phyloP scores from a whole-genome alignment of 1,284 basidiomycete species.

The Mycosarcoma maydis region DNA sequence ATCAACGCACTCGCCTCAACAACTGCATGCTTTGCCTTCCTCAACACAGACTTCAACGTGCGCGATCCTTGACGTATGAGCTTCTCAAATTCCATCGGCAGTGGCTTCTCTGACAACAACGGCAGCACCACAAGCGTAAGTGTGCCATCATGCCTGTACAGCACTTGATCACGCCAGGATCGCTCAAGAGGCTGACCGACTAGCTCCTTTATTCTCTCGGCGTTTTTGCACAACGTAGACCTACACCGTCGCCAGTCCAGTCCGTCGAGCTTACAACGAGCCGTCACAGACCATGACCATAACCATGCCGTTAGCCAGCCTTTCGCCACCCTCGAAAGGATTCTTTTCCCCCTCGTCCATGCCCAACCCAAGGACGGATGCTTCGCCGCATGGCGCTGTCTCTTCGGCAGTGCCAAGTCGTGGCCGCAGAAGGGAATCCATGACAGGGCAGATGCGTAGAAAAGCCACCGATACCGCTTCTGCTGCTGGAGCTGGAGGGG shows the following conservation, averaged over 20 bases:
- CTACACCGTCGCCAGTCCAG: conserved; percentile 23
- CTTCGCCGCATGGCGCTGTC: conserved; percentile 17
- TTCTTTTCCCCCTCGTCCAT: conserved; percentile 46
- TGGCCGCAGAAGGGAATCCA: conserved; percentile 54
- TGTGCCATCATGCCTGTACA: neutral
- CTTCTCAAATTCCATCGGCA: conserved; percentile 29
- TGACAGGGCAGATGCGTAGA: conserved; percentile 54
- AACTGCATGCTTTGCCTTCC: neutral
- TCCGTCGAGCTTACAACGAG: conserved; percentile 34
- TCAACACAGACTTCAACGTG: conserved; percentile 3
- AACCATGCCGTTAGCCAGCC: conserved; percentile 40
- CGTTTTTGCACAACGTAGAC: conserved; percentile 10
- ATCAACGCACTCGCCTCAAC: neutral
- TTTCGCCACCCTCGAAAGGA: conserved; percentile 51
- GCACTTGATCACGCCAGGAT: no score
- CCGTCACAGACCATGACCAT: conserved; percentile 34
- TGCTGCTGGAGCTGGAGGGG: conserved; percentile 49
- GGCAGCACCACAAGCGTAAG: conserved; percentile 38
- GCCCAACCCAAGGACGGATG: conserved; percentile 28
- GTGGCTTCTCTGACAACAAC: conserved; percentile 28
- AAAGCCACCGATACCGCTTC: conserved; percentile 46
- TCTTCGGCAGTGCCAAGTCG: conserved; percentile 52
- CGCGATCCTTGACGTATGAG: conserved; percentile 15
- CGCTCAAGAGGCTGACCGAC: conserved; percentile 9
- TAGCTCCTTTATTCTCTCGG: neutral